These are phyloP conservation scores for Aspergillus carlsbadensis DNA, from an alignment of 495 filamentous ascomycete genomes.

Conservation along the genomic window DNA sequence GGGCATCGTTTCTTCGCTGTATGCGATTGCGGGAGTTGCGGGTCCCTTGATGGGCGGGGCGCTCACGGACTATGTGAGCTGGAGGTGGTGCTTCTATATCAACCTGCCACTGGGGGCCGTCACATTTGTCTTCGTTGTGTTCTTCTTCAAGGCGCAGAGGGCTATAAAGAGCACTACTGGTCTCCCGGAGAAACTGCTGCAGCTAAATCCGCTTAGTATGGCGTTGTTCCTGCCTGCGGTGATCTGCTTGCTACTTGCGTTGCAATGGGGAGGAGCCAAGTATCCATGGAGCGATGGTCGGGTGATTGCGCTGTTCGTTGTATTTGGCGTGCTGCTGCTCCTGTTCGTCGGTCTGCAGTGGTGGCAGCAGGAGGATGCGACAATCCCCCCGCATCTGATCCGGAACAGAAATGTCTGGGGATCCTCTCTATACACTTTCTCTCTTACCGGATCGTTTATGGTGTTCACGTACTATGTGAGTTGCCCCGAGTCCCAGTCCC, in stretches of 20 bases:
- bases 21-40: conserved; percentile 28
- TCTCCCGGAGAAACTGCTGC: conserved; percentile 5
- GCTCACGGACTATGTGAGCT: conserved; percentile 46
- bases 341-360: background rate
- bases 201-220: conserved; percentile 41
- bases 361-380: background rate
- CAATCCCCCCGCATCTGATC: background rate
- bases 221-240: conserved; percentile 51
- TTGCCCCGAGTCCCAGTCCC: no score
- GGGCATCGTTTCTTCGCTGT: conserved; percentile 19
- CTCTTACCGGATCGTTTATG: background rate
- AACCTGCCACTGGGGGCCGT: conserved; percentile 54
- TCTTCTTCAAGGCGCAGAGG: no score
- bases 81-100: conserved; percentile 60
- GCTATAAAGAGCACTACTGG: no score
- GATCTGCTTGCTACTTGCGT: conserved; percentile 54
- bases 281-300: conserved; percentile 52
- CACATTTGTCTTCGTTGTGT: conserved; percentile 37
- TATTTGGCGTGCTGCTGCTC: conserved; percentile 16
- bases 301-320: conserved; percentile 52
- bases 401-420: background rate
- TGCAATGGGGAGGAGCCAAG: conserved; percentile 57
- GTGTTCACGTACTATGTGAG: background rate
- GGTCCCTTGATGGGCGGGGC: conserved; percentile 36
- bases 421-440: background rate